Conservation (phyloP, 306 rosid species). For the Quillaja saponaria region DNA sequence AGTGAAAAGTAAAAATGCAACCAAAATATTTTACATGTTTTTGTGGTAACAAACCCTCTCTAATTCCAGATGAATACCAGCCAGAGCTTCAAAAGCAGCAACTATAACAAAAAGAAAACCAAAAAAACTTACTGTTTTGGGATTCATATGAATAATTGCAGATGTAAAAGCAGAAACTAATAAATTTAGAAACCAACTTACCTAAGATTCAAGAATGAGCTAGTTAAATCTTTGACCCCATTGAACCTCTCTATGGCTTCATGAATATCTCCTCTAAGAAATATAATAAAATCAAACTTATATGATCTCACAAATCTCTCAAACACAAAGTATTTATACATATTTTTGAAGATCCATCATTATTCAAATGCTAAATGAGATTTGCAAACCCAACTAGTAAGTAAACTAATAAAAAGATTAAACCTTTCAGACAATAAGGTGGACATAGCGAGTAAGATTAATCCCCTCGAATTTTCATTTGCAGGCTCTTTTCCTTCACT, state of each 20-base stretch:
- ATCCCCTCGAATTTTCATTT: constrained; percentile 61
- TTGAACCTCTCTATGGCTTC: constrained; percentile 74
- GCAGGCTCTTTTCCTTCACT: constrained; percentile 49
- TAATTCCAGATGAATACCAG: constrained; percentile 72
- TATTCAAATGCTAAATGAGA: background rate
- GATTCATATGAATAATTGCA: background rate
- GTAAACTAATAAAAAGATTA: background rate
- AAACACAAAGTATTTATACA: background rate
- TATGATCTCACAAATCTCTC: constrained; percentile 17
- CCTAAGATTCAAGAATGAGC: constrained; percentile 67
- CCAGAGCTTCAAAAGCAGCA: constrained; percentile 87
- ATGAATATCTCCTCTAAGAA: constrained; percentile 53
- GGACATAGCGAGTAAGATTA: constrained; percentile 73
- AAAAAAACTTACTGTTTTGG: constrained; percentile 14
- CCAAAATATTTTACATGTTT: constrained; percentile 15
- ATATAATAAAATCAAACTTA: constrained; percentile 3
- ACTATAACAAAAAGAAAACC: constrained; percentile 48
- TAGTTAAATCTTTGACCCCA: constrained; percentile 52
- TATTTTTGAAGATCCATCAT: background rate
- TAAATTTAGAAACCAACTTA: constrained; percentile 22
- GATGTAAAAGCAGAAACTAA: constrained; percentile 7
- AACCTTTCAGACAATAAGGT: constrained; percentile 81
- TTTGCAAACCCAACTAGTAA: background rate
- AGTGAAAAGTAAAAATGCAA: background rate
- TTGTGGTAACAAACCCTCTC: constrained; percentile 54